Conservation (phyloP, 1,139 yeast species). For the Blastobotrys apis region DNA sequence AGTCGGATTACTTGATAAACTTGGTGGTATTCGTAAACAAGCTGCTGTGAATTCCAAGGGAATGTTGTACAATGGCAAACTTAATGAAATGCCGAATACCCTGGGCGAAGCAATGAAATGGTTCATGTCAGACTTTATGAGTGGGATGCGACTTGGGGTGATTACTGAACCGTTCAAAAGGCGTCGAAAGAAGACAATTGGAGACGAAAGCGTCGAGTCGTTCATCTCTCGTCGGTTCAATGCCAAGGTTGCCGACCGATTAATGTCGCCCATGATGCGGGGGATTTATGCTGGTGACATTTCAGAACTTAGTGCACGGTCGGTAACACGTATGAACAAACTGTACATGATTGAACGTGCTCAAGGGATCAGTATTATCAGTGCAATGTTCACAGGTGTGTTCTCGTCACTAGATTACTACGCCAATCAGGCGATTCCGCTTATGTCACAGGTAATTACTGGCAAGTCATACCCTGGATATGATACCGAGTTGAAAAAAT, state of each 20-base stretch:
- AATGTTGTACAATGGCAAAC: conserved; percentile 40
- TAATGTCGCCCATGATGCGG: conserved; percentile 77
- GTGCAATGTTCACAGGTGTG: conserved; percentile 36
- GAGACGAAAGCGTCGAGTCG: conserved; percentile 68
- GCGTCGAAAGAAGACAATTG: conserved; percentile 26
- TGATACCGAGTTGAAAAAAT: conserved; percentile 21
- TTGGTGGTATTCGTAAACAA: conserved; percentile 47
- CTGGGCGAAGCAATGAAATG: conserved; percentile 26
- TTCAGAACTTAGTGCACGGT: conserved; percentile 56
- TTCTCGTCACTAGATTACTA: conserved; percentile 29
- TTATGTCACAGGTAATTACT: conserved; percentile 27
- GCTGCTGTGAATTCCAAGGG: conserved; percentile 60
- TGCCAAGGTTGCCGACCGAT: conserved; percentile 51
- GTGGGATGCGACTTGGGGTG: conserved; percentile 36
- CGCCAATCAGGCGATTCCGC: conserved; percentile 25
- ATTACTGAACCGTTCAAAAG: conserved; percentile 36
- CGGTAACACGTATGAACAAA: conserved; percentile 40
- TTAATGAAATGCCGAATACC: conserved; percentile 34
- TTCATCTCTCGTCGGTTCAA: conserved; percentile 73
- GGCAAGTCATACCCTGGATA: conserved; percentile 19
- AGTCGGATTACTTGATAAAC: conserved; percentile 39
- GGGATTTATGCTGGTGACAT: conserved; percentile 93
- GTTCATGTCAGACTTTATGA: conserved; percentile 35
- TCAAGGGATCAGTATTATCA: conserved; percentile 53
- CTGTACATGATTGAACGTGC: conserved; percentile 55